A percentile compares a stretch with the other conserved stretches of the same genome.
These are phyloP conservation scores for Geopyxis carbonaria DNA, from an alignment of 495 filamentous ascomycete genomes.

Conservation along the genomic window DNA sequence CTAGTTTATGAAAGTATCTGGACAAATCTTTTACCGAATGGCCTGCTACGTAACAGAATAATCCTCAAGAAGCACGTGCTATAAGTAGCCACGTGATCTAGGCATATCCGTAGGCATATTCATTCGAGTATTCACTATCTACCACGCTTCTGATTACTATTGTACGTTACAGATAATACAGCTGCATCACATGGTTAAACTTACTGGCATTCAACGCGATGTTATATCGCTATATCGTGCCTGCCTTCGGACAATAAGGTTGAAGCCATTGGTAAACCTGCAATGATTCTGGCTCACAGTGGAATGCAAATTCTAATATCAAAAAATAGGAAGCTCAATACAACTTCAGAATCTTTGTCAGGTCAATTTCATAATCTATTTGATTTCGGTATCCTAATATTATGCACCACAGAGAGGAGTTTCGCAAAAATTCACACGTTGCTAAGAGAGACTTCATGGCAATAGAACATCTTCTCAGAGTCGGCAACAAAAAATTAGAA, in stretches of 20 bases:
- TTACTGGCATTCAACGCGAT: slow-evolving; percentile 63
- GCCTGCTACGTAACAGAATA: too few species aligned
- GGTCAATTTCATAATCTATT: slow-evolving; percentile 29
- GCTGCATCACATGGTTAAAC: background rate
- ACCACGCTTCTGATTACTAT: too few species aligned
- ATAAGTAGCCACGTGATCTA: too few species aligned
- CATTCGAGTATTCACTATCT: too few species aligned
- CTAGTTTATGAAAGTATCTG: too few species aligned
- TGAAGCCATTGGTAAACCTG: slow-evolving; percentile 52
- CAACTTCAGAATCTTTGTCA: slow-evolving; percentile 22
- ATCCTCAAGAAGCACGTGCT: too few species aligned
- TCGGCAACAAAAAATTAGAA: slow-evolving; percentile 71
- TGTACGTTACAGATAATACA: too few species aligned
- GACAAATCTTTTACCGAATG: too few species aligned
- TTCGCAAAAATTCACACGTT: slow-evolving; percentile 48
- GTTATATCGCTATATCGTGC: slow-evolving; percentile 73
- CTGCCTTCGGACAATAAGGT: slow-evolving; percentile 61
- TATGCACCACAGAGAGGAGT: slow-evolving; percentile 43
- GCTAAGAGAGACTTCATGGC: slow-evolving; percentile 78
- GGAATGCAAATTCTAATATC: slow-evolving; percentile 8
- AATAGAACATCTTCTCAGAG: slow-evolving; percentile 75
- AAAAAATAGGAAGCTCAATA: slow-evolving; percentile 19
- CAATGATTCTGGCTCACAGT: background rate
- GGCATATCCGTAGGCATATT: too few species aligned
- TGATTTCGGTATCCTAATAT: background rate